Conservation (phyloP, 2,329 filamentous ascomycete species). For the Dendrostoma leiphaemia region DNA sequence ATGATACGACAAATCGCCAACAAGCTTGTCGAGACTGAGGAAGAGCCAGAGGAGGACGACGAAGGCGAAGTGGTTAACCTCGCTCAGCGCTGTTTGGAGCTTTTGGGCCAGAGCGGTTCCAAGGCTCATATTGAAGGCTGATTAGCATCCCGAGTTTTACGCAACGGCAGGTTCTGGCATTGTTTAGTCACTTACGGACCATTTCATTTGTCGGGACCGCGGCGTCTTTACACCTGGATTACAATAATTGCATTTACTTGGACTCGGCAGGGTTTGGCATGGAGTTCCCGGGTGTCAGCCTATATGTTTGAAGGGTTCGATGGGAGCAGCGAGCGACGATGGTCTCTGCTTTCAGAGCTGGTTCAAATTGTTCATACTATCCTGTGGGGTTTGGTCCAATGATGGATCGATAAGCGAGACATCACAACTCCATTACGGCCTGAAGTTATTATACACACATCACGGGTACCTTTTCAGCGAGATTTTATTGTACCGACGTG, state of each 20-base stretch:
- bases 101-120: constrained; percentile 72
- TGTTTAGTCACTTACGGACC: constrained; percentile 3
- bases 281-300: constrained; percentile 43
- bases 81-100: constrained; percentile 84
- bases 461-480: not conserved
- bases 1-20: constrained; percentile 92
- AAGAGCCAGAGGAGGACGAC: constrained; percentile 84
- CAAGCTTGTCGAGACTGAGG: constrained; percentile 82
- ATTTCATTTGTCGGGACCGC: constrained; percentile 11
- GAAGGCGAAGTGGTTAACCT: constrained; percentile 91
- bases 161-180: constrained; percentile 12
- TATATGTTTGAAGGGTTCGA: constrained; percentile 24
- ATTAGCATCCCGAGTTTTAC: constrained; percentile 21
- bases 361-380: constrained; percentile 15
- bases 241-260: constrained; percentile 32
- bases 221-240: constrained; percentile 27
- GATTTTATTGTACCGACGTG: no score
- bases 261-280: constrained; percentile 35
- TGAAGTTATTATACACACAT: not conserved
- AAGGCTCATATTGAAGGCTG: constrained; percentile 82
- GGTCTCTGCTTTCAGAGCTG: constrained; percentile 18
- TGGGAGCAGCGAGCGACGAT: constrained; percentile 24
- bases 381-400: constrained; percentile 5
- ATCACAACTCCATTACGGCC: constrained; percentile 4
- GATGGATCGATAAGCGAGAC: constrained; percentile 5